Evolutionary conservation across 2,329 filamentous ascomycete genomes (phyloP).

Genomic region (Pleomassaria siparia): DNA sequence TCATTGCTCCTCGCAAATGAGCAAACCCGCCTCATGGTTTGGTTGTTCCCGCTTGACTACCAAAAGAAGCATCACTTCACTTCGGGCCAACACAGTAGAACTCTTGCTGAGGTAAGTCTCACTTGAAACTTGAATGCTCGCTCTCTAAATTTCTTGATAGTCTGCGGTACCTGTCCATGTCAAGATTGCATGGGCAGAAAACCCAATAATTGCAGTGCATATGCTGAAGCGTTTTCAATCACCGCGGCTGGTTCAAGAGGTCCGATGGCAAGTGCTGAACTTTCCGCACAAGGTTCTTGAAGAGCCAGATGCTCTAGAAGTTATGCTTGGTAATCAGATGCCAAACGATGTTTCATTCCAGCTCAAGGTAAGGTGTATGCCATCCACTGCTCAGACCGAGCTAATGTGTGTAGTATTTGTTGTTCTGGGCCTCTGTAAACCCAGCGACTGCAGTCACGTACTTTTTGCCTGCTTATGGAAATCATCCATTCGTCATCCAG

Average conservation of each 20-base stretch:
- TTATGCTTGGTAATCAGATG: conserved; percentile 75
- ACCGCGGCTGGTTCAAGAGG: conserved; percentile 69
- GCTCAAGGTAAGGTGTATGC: conserved; percentile 65
- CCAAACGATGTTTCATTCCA: conserved; percentile 80
- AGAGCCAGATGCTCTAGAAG: conserved; percentile 78
- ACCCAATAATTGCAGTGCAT: conserved; percentile 83
- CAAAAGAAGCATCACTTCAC: conserved; percentile 57
- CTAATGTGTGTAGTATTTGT: conserved; percentile 64
- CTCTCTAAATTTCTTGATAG: conserved; percentile 39
- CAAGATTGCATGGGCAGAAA: conserved; percentile 83
- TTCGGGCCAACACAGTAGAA: conserved; percentile 47
- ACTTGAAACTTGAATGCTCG: not conserved
- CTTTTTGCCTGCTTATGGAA: conserved; percentile 86
- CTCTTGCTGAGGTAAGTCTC: conserved; percentile 42
- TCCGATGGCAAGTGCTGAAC: conserved; percentile 77
- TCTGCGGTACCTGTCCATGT: conserved; percentile 65
- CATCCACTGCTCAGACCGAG: not conserved
- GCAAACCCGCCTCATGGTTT: conserved; percentile 78
- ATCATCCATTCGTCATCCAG: conserved; percentile 91
- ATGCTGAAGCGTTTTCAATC: conserved; percentile 78
- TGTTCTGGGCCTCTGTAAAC: conserved; percentile 92
- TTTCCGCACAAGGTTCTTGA: conserved; percentile 80
- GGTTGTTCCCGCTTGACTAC: conserved; percentile 79
- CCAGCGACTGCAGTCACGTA: conserved; percentile 91
- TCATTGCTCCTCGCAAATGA: conserved; percentile 81